Evolutionary conservation across 2,329 filamentous ascomycete species (phyloP).

Genomic region (Fusarium sororula): DNA sequence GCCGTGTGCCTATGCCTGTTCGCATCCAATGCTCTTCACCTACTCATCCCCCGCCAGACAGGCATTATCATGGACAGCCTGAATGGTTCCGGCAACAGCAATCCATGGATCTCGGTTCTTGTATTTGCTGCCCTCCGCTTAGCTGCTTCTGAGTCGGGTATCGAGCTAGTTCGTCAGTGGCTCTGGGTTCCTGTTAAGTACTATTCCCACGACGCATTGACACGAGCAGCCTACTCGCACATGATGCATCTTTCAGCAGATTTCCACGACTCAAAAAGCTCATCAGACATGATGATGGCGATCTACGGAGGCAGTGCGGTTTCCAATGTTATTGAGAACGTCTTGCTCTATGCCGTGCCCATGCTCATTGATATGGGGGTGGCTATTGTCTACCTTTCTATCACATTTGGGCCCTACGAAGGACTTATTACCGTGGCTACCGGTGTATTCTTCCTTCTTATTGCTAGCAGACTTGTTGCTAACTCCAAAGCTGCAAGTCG

Average conservation of each 20-base stretch:
- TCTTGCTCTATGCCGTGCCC: conserved; percentile 66
- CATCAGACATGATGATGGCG: conserved; percentile 66
- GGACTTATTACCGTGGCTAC: conserved; percentile 69
- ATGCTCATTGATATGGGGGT: conserved; percentile 69
- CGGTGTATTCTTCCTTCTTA: conserved; percentile 64
- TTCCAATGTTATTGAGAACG: conserved; percentile 65
- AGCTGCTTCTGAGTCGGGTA: conserved; percentile 63
- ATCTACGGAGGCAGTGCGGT: conserved; percentile 64
- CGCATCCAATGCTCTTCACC: conserved; percentile 75
- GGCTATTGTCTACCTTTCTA: conserved; percentile 67
- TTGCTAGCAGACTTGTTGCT: conserved; percentile 62
- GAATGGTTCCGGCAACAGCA: conserved; percentile 57
- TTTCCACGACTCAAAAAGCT: conserved; percentile 69
- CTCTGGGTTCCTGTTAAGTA: conserved; percentile 68
- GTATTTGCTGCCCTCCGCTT: conserved; percentile 62
- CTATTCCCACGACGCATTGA: conserved; percentile 64
- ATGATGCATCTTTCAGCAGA: conserved; percentile 69
- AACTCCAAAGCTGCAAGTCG: conserved; percentile 60
- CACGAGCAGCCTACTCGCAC: conserved; percentile 65
- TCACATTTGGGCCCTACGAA: conserved; percentile 68
- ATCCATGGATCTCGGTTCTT: conserved; percentile 62
- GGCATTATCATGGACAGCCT: conserved; percentile 81
- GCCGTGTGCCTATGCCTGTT: conserved; percentile 75
- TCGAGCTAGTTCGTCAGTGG: conserved; percentile 63
- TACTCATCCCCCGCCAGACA: conserved; percentile 83